These are phyloP conservation scores for Rusavskia elegans DNA, from an alignment of 495 filamentous ascomycete genomes.

Conservation along the genomic window DNA sequence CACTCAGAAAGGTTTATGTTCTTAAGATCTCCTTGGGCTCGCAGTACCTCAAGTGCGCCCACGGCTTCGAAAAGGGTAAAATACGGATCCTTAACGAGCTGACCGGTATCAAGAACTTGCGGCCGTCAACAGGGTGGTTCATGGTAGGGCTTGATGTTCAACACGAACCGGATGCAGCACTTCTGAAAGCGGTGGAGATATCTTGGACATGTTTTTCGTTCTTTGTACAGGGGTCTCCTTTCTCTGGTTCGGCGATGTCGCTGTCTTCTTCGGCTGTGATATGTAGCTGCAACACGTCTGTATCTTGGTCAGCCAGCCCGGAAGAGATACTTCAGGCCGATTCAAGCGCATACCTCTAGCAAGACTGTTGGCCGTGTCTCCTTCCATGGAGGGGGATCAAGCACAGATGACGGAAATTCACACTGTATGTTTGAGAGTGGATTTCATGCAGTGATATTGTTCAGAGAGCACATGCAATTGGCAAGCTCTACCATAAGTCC, in stretches of 20 bases:
- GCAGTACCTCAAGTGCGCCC: constrained; percentile 71
- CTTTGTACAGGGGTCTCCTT: not conserved
- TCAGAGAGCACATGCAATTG: too few species aligned
- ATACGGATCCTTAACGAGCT: constrained; percentile 82
- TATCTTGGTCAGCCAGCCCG: not conserved
- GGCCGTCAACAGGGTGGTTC: not conserved
- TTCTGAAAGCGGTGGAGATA: constrained; percentile 8
- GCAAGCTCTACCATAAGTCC: too few species aligned
- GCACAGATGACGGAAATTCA: too few species aligned
- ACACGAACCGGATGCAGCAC: constrained; percentile 9
- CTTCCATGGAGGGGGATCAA: not conserved
- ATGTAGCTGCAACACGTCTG: not conserved
- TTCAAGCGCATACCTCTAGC: not conserved
- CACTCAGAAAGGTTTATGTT: constrained; percentile 1
- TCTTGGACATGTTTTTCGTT: not conserved
- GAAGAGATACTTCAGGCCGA: not conserved
- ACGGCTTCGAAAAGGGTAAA: constrained; percentile 93
- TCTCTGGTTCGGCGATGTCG: not conserved
- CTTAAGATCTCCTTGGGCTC: not conserved
- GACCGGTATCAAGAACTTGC: constrained; percentile 57
- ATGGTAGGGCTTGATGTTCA: too few species aligned
- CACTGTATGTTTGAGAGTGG: too few species aligned
- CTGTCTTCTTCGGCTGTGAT: not conserved
- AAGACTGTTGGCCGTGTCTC: not conserved
- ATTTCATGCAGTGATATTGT: too few species aligned